Evolutionary conservation across 768 basidiomycete genomes (phyloP).

Genomic region (Rhodotorula taiwanensis): DNA sequence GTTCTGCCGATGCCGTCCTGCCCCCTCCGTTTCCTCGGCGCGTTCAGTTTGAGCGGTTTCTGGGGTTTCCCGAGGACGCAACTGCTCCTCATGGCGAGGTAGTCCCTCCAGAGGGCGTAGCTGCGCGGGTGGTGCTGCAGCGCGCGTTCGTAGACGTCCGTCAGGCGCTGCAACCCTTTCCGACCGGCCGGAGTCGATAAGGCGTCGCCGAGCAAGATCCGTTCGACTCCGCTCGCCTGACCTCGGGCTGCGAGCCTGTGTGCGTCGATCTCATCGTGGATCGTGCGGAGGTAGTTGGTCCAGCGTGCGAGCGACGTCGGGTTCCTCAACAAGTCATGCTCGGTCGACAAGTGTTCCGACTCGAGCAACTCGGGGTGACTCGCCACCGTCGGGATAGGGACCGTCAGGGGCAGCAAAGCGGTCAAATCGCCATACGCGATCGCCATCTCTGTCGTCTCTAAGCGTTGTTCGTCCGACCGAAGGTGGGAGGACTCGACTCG

Average conservation of each 20-base stretch:
- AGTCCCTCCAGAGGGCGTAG: slow-evolving; percentile 94
- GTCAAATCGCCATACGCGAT: slow-evolving; percentile 43
- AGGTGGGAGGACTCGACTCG: too few species aligned
- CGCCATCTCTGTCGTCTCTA: too few species aligned
- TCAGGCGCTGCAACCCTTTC: slow-evolving; percentile 70
- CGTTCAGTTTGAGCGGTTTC: slow-evolving; percentile 63
- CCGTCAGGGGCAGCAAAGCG: slow-evolving; percentile 70
- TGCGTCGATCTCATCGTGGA: slow-evolving; percentile 60
- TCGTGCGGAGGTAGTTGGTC: slow-evolving; percentile 75
- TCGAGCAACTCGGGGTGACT: slow-evolving; percentile 70
- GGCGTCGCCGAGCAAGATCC: slow-evolving; percentile 59
- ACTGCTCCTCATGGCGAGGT: slow-evolving; percentile 70
- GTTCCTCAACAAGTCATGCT: slow-evolving; percentile 89
- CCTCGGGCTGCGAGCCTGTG: slow-evolving; percentile 33
- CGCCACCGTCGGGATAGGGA: slow-evolving; percentile 71
- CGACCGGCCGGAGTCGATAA: slow-evolving; percentile 67
- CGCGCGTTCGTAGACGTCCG: slow-evolving; percentile 90
- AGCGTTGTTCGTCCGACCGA: too few species aligned
- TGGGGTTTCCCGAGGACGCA: slow-evolving; percentile 65
- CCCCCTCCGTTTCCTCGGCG: slow-evolving; percentile 80
- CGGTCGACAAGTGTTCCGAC: slow-evolving; percentile 69
- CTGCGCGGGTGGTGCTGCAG: slow-evolving; percentile 76
- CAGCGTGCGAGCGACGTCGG: slow-evolving; percentile 85
- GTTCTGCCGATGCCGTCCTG: slow-evolving; percentile 48
- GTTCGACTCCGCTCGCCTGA: slow-evolving; percentile 47